Percentiles rank a stretch among this genome's conserved stretches.
These are phyloP conservation scores for Ashbya aceris DNA, from an alignment of 1,139 yeast species.

Conservation along the genomic window DNA sequence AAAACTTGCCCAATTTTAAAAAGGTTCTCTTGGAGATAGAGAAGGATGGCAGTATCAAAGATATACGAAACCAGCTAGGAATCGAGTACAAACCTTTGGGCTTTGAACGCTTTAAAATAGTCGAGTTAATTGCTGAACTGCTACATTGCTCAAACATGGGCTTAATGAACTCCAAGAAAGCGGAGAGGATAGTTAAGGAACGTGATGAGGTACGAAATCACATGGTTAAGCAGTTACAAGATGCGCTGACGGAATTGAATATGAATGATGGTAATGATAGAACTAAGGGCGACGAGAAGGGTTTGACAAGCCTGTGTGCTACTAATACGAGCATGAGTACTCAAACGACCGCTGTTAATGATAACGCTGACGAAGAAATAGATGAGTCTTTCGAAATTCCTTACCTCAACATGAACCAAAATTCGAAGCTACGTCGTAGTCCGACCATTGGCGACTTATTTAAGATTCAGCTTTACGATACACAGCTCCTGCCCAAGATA, in stretches of 20 bases:
- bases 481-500: slow-evolving; percentile 68
- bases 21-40: slow-evolving; percentile 24
- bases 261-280: slow-evolving; percentile 16
- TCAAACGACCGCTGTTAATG: slow-evolving; percentile 5
- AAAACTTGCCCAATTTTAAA: slow-evolving; percentile 37
- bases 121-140: slow-evolving; percentile 89
- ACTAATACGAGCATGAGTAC: neutral
- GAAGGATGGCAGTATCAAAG: slow-evolving; percentile 8
- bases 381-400: slow-evolving; percentile 39
- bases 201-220: slow-evolving; percentile 61
- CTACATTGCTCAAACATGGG: slow-evolving; percentile 97
- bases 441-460: slow-evolving; percentile 88
- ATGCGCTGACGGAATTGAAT: slow-evolving; percentile 31
- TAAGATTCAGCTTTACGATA: slow-evolving; percentile 78
- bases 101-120: slow-evolving; percentile 87
- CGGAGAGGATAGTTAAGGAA: slow-evolving; percentile 66
- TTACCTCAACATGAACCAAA: slow-evolving; percentile 50
- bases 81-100: slow-evolving; percentile 66
- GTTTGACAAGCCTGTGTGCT: neutral
- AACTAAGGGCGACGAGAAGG: slow-evolving; percentile 5
- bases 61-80: slow-evolving; percentile 23
- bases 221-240: slow-evolving; percentile 26
- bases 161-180: slow-evolving; percentile 73
- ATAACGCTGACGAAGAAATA: slow-evolving; percentile 20
- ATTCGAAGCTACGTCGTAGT: slow-evolving; percentile 45